Evolutionary conservation across 148 eudicot genomes (phyloP).

Genomic region (Gaultheria prostrata): DNA sequence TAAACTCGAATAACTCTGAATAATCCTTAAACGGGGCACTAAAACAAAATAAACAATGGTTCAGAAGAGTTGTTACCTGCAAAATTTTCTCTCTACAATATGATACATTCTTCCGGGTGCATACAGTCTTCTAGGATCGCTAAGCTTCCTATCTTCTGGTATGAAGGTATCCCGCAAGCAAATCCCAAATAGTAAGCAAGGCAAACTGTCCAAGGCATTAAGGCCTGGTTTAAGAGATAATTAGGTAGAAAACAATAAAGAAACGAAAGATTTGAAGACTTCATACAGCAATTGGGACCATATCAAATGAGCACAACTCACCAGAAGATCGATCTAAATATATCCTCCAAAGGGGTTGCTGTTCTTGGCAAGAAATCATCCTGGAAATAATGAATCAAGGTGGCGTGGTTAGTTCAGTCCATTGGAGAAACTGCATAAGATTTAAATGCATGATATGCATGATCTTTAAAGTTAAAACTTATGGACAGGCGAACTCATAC

Average conservation of each 20-base stretch:
- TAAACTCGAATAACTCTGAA: not conserved
- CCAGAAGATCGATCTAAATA: constrained; percentile 28
- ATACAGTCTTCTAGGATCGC: constrained; percentile 81
- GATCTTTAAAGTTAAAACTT: not conserved
- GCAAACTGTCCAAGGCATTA: constrained; percentile 82
- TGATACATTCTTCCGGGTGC: constrained; percentile 97
- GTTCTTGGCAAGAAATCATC: constrained; percentile 33
- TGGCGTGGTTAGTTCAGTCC: constrained; percentile 13
- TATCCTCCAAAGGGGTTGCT: constrained; percentile 29
- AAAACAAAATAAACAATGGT: constrained; percentile 1
- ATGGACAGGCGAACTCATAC: not conserved
- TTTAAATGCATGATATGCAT: not conserved
- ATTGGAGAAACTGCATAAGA: not conserved
- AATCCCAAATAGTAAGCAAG: constrained; percentile 72
- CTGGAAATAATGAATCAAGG: constrained; percentile 13
- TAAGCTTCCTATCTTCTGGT: constrained; percentile 72
- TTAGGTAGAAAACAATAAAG: not conserved
- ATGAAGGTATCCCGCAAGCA: constrained; percentile 93
- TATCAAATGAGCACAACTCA: not conserved
- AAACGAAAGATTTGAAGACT: constrained; percentile 8
- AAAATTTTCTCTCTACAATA: constrained; percentile 89
- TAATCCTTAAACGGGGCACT: not conserved
- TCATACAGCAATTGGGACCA: not conserved
- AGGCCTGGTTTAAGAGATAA: constrained; percentile 50
- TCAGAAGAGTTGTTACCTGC: constrained; percentile 48